Evolutionary conservation across 495 filamentous ascomycete genomes (phyloP).

Genomic region (Barbatosphaeria neglecta): DNA sequence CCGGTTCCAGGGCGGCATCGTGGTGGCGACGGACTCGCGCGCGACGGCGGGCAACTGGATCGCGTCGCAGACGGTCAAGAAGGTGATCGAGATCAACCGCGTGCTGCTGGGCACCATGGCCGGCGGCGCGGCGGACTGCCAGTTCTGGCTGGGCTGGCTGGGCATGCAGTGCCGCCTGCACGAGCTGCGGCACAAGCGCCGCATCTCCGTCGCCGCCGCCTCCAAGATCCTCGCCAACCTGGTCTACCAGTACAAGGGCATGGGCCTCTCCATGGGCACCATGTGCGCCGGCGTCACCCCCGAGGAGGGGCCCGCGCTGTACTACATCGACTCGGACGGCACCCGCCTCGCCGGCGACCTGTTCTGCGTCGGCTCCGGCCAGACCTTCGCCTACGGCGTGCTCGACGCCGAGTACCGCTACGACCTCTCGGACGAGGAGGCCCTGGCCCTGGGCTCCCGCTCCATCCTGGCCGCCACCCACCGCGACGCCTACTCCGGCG

Average conservation of each 20-base stretch:
- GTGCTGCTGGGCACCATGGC: slow-evolving; percentile 95
- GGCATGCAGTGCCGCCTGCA: slow-evolving; percentile 98
- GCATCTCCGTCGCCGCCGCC: slow-evolving; percentile 92
- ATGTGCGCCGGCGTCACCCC: slow-evolving; percentile 98
- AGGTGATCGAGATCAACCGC: slow-evolving; percentile 91
- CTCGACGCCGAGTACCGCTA: slow-evolving; percentile 90
- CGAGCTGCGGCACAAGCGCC: slow-evolving; percentile 97
- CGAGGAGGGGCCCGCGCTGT: slow-evolving; percentile 90
- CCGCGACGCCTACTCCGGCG: slow-evolving; percentile 93
- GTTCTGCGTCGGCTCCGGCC: slow-evolving; percentile 95
- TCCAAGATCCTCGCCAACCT: slow-evolving; percentile 98
- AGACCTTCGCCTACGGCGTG: slow-evolving; percentile 98
- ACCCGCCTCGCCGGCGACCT: slow-evolving; percentile 86
- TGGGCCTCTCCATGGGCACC: slow-evolving; percentile 95
- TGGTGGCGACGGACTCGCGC: slow-evolving; percentile 93
- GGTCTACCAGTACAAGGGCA: slow-evolving; percentile 95
- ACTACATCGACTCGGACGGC: slow-evolving; percentile 98
- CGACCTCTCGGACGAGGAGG: slow-evolving; percentile 74
- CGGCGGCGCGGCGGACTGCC: slow-evolving; percentile 96
- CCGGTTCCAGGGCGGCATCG: slow-evolving; percentile 94
- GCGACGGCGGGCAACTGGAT: slow-evolving; percentile 98
- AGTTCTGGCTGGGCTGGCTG: slow-evolving; percentile 98
- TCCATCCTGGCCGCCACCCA: slow-evolving; percentile 96
- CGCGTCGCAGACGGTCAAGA: slow-evolving; percentile 98
- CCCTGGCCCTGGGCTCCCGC: slow-evolving; percentile 77